Evolutionary conservation across 768 basidiomycete genomes (phyloP).

Genomic region (Russula sp.): DNA sequence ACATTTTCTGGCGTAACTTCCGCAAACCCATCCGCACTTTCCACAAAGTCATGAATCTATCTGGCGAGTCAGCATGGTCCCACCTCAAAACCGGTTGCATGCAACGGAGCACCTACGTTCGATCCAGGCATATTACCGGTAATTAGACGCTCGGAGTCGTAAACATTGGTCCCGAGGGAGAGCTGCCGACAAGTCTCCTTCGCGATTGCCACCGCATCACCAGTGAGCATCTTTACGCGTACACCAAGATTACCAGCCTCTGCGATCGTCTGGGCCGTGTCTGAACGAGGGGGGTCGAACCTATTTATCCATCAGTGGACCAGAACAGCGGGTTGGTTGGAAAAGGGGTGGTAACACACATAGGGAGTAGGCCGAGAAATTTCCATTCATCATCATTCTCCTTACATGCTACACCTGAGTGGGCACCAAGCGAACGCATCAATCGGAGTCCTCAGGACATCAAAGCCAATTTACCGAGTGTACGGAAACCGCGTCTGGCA

Average conservation of each 20-base stretch:
- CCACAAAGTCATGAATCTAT: slow-evolving; percentile 37
- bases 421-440: not conserved
- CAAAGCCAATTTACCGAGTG: slow-evolving; percentile 26
- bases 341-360: slow-evolving; percentile 12
- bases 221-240: slow-evolving; percentile 45
- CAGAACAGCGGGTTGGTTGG: not conserved
- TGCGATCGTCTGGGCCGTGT: slow-evolving; percentile 39
- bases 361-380: slow-evolving; percentile 33
- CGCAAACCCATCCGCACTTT: slow-evolving; percentile 44
- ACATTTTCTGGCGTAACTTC: slow-evolving; percentile 45
- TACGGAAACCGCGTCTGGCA: slow-evolving; percentile 39
- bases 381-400: slow-evolving; percentile 38
- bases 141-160: slow-evolving; percentile 39
- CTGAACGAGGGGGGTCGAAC: slow-evolving; percentile 40
- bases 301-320: slow-evolving; percentile 26
- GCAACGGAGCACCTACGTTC: slow-evolving; percentile 21
- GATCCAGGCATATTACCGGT: slow-evolving; percentile 38
- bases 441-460: not conserved
- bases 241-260: slow-evolving; percentile 39
- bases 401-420: slow-evolving; percentile 35
- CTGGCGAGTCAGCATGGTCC: not conserved
- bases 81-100: not conserved
- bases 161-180: slow-evolving; percentile 39
- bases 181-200: slow-evolving; percentile 41
- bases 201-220: slow-evolving; percentile 44